phyloP scores from a whole-genome alignment of 169 alveolate genomes.

The Plasmodium coatneyi region DNA sequence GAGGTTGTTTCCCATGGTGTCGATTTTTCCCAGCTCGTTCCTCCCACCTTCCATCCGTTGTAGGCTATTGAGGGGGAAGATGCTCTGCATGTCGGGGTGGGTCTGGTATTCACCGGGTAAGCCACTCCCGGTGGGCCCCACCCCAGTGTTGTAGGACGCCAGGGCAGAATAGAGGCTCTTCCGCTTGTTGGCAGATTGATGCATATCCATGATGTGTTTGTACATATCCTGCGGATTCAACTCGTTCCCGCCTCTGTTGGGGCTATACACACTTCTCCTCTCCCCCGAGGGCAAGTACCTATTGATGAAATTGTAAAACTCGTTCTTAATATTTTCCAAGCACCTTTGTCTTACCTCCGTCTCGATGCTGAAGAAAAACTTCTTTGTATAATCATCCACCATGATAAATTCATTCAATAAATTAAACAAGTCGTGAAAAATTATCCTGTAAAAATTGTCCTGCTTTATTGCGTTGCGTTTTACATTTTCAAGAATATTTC shows the following conservation, averaged over 20 bases:
- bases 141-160: not conserved
- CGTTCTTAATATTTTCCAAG: slow-evolving; percentile 61
- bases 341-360: slow-evolving; percentile 50
- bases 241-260: not conserved
- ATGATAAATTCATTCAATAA: slow-evolving; percentile 60
- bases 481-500: slow-evolving; percentile 2
- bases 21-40: slow-evolving; percentile 20
- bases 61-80: not conserved
- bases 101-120: not conserved
- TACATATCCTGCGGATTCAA: not conserved
- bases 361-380: slow-evolving; percentile 60
- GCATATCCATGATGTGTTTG: not conserved
- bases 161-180: slow-evolving; percentile 4
- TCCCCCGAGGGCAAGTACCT: slow-evolving; percentile 27
- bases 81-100: not conserved
- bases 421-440: slow-evolving; percentile 50
- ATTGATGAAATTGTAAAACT: slow-evolving; percentile 53
- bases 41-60: slow-evolving; percentile 1
- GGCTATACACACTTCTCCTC: not conserved
- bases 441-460: slow-evolving; percentile 54
- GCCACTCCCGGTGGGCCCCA: not conserved
- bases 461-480: slow-evolving; percentile 33
- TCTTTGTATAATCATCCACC: slow-evolving; percentile 68
- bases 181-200: not conserved
- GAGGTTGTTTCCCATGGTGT: not conserved